Evolutionary conservation across 208 protist species (phyloP).

Genomic region (Vickermania spadyakhi): DNA sequence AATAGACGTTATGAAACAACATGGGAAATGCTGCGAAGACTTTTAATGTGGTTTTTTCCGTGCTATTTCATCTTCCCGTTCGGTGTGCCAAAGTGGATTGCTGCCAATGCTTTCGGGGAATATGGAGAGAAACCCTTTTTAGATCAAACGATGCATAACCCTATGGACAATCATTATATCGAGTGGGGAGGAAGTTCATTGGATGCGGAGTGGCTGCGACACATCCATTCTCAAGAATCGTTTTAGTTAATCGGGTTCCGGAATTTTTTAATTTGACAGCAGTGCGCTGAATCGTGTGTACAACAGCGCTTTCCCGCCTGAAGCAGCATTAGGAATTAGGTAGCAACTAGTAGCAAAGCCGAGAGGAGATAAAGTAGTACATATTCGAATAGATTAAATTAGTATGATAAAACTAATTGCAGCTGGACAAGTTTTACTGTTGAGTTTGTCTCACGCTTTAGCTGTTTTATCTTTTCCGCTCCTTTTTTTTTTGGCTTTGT

Average conservation of each 20-base stretch:
- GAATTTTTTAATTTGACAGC: conserved; percentile 7
- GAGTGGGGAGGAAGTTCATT: conserved; percentile 77
- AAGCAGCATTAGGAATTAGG: no score
- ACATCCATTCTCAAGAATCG: conserved; percentile 85
- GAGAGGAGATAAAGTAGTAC: no score
- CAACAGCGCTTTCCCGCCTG: not conserved
- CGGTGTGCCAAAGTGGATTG: conserved; percentile 71
- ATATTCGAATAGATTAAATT: no score
- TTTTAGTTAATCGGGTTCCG: conserved; percentile 24
- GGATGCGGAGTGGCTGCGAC: conserved; percentile 77
- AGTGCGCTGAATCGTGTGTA: not conserved
- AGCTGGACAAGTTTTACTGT: not conserved
- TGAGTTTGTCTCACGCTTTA: not conserved
- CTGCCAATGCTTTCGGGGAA: conserved; percentile 64
- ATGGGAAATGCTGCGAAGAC: conserved; percentile 73
- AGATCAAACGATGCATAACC: conserved; percentile 59
- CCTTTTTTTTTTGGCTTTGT: conserved; percentile 3
- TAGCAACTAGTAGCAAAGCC: no score
- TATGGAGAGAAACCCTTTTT: conserved; percentile 85
- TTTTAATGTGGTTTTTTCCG: conserved; percentile 83
- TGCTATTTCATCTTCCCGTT: conserved; percentile 86
- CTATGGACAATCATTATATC: conserved; percentile 84
- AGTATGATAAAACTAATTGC: no score
- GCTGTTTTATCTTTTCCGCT: conserved; percentile 3
- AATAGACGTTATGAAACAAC: conserved; percentile 79